Conservation (phyloP, 2,329 filamentous ascomycete genomes). For the Neocucurbitaria cava region DNA sequence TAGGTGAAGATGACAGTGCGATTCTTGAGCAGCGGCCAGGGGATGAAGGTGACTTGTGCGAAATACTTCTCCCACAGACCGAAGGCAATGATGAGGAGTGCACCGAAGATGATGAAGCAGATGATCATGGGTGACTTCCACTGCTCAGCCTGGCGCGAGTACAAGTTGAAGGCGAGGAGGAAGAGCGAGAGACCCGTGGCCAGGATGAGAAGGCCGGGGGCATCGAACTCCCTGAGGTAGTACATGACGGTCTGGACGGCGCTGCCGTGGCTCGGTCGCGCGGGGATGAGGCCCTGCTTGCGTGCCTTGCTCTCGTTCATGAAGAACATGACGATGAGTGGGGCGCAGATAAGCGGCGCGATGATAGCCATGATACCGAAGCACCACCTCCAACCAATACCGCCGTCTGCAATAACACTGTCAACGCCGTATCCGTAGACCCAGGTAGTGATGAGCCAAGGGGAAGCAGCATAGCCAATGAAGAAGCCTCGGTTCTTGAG, state of each 20-base stretch:
- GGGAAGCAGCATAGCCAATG: slow-evolving; percentile 56
- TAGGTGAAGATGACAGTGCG: slow-evolving; percentile 63
- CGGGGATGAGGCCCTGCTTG: slow-evolving; percentile 59
- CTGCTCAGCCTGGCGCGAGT: slow-evolving; percentile 35
- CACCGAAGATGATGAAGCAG: slow-evolving; percentile 51
- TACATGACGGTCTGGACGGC: slow-evolving; percentile 56
- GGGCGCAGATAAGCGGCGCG: slow-evolving; percentile 65
- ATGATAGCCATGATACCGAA: slow-evolving; percentile 73
- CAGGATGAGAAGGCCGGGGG: slow-evolving; percentile 67
- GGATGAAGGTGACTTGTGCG: slow-evolving; percentile 52
- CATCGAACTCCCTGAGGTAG: slow-evolving; percentile 70
- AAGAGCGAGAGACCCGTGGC: slow-evolving; percentile 68
- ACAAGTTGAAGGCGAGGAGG: slow-evolving; percentile 71
- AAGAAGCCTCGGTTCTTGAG: slow-evolving; percentile 68
- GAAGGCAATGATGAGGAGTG: slow-evolving; percentile 47
- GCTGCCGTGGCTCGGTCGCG: slow-evolving; percentile 56
- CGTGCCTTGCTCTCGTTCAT: slow-evolving; percentile 68
- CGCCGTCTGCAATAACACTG: slow-evolving; percentile 53
- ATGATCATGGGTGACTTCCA: slow-evolving; percentile 52
- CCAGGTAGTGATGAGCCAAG: slow-evolving; percentile 44
- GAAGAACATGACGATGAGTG: slow-evolving; percentile 65
- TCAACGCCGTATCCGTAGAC: slow-evolving; percentile 36
- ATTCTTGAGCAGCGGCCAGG: slow-evolving; percentile 57
- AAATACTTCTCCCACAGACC: slow-evolving; percentile 51
- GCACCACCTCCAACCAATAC: slow-evolving; percentile 68